A percentile compares a stretch with the other conserved stretches of the same genome.
Evolutionary conservation across 2,329 filamentous ascomycete genomes (phyloP).

Genomic region (Aspergillus thermomutatus): DNA sequence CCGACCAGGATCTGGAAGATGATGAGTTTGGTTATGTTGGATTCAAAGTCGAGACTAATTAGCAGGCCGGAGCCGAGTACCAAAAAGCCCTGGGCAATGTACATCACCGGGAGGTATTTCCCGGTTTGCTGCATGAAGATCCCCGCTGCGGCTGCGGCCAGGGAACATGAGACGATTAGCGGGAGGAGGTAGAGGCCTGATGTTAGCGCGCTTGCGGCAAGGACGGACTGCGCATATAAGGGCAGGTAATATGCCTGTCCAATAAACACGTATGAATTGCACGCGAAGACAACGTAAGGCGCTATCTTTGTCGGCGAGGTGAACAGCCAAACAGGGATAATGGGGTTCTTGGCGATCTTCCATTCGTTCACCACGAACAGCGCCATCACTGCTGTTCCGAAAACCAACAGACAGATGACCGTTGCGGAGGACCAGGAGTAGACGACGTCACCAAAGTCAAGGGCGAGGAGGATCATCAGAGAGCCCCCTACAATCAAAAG

Average conservation of each 20-base stretch:
- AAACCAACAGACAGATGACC: constrained; percentile 71
- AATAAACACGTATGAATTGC: constrained; percentile 68
- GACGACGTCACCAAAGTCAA: constrained; percentile 44
- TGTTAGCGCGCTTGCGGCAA: constrained; percentile 59
- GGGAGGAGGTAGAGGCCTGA: constrained; percentile 67
- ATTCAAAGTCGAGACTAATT: constrained; percentile 42
- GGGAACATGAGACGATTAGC: constrained; percentile 59
- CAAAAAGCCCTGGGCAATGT: constrained; percentile 51
- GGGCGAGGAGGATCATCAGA: background rate
- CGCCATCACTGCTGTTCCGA: constrained; percentile 58
- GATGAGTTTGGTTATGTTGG: constrained; percentile 34
- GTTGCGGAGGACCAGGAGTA: constrained; percentile 70
- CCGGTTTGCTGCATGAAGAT: constrained; percentile 68
- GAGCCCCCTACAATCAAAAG: background rate
- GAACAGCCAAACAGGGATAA: constrained; percentile 70
- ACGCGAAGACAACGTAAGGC: constrained; percentile 59
- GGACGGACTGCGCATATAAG: constrained; percentile 69
- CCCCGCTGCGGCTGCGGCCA: constrained; percentile 54
- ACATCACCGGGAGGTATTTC: constrained; percentile 55
- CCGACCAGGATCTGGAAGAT: constrained; percentile 47
- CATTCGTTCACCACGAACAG: constrained; percentile 70
- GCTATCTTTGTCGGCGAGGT: constrained; percentile 58
- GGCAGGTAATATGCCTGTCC: constrained; percentile 69
- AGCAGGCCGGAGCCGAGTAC: constrained; percentile 59
- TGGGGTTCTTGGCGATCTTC: constrained; percentile 66